These are phyloP conservation scores for Silene uniflora DNA, from an alignment of 148 eudicot genomes.

Conservation along the genomic window DNA sequence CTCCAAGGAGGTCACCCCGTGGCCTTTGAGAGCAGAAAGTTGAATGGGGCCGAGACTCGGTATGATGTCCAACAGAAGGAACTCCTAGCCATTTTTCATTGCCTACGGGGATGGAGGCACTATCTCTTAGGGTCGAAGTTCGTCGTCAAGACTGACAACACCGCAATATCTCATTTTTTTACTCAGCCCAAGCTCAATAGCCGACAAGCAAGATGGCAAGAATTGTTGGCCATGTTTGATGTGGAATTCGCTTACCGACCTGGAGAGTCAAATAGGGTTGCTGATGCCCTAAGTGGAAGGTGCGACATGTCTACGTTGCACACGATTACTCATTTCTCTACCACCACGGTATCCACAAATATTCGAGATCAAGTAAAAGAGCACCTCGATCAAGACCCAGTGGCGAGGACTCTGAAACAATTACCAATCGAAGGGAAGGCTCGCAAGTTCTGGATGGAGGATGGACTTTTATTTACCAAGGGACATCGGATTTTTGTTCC, in stretches of 20 bases:
- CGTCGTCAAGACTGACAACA: too few relatives aligned
- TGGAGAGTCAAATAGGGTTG: neutral
- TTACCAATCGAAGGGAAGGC: neutral
- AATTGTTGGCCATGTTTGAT: neutral
- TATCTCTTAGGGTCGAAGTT: neutral
- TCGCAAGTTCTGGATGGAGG: neutral
- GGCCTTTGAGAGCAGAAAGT: too few relatives aligned
- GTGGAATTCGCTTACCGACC: neutral
- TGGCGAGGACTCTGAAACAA: neutral
- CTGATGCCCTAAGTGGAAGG: neutral
- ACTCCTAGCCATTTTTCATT: too few relatives aligned
- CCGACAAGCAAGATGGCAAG: too few relatives aligned
- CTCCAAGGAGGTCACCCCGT: too few relatives aligned
- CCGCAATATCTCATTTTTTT: too few relatives aligned
- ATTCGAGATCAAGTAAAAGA: neutral
- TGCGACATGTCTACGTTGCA: neutral
- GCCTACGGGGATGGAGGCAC: too few relatives aligned
- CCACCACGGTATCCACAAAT: neutral
- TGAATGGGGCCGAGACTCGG: too few relatives aligned
- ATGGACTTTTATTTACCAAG: neutral
- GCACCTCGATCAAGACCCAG: neutral
- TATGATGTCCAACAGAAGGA: too few relatives aligned
- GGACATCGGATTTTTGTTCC: neutral
- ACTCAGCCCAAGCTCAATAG: too few relatives aligned
- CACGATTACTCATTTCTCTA: neutral